Conservation (phyloP, 164 flowering plant genomes). For the Dillenia suffruticosa region DNA sequence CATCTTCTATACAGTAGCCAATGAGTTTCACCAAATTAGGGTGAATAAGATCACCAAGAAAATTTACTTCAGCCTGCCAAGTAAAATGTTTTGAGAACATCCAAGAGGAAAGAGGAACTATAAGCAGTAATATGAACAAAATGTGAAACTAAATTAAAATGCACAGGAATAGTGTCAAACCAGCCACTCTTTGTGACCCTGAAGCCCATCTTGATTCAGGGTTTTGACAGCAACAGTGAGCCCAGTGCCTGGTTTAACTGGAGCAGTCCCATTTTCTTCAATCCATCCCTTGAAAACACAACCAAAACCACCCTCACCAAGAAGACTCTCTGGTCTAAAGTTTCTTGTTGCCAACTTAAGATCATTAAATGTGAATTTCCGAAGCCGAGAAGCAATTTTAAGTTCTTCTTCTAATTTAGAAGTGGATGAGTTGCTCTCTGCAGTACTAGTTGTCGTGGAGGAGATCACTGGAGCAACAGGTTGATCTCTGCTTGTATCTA, state of each 20-base stretch:
- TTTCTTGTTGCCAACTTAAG: not conserved
- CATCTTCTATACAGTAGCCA: constrained; percentile 96
- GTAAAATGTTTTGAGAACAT: not conserved
- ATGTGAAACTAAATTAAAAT: not conserved
- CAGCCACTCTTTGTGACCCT: too few species aligned
- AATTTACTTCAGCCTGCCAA: constrained; percentile 90
- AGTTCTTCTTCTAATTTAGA: constrained; percentile 6
- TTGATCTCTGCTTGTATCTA: not conserved
- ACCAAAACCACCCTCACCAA: constrained; percentile 13
- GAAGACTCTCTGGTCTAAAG: constrained; percentile 9
- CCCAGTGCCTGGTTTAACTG: too few species aligned
- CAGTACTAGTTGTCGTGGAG: constrained; percentile 11
- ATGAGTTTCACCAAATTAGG: constrained; percentile 88
- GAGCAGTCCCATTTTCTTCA: constrained; percentile 3
- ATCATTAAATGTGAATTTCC: too few species aligned
- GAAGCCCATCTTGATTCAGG: too few species aligned
- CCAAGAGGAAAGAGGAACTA: not conserved
- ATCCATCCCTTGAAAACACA: constrained; percentile 19
- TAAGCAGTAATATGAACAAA: not conserved
- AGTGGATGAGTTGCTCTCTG: constrained; percentile 12
- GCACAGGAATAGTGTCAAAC: not conserved
- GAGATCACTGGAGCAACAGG: constrained; percentile 7
- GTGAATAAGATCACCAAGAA: constrained; percentile 89
- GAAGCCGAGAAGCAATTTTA: too few species aligned
- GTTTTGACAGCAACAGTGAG: too few species aligned